Base-by-base conservation (phyloP, 73 alveolate species). In the Urostyla sp. region DNA sequence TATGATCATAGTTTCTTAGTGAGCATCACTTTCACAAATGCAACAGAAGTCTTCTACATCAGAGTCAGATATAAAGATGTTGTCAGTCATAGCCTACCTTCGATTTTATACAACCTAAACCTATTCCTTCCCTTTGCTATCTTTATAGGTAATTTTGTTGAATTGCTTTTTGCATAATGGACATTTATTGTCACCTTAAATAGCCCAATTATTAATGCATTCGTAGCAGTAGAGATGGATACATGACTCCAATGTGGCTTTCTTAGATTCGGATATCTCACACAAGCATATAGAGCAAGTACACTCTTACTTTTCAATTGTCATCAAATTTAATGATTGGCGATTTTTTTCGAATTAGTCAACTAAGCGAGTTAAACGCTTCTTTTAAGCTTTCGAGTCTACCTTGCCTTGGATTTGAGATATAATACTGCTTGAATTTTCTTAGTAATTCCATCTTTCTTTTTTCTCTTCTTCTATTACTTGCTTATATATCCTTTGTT, bases 131-230 rank as follows among this genome's bases (percentile, higher is more conserved):
- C 83, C 83, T 2, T 69, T 34, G 6, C 7, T 52, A 30, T 44
- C 18, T 36, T 20, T 30, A 30, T 46, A 27, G 31, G 54, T 37
- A 1, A 69, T 69, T 32, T 44, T 46, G 21, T 44, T 69, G 34
- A 69, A 69, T 16, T 23, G 44, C 8, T 44, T n/a, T 30, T 69
- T 69, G 55, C 83, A 69, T 16, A 46, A 54, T 7, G 83, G 83
- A 24, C 83, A 69, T 1, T 67, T 11, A 49, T 69, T 69, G 24
- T 46, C 83, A 7, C 55, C 83, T 34, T 69, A 46, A 11, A 69
- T 69, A 2, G 83, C 83, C 83, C 83, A 69, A 31, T 69, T 59
- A 16, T 48, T 46, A 2, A 69, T 69, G 58, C 83, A 69, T 30
- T n/a, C 83, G 31, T 20, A 69, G 55, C 83, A 69, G 23, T 46